Base-by-base conservation (phyloP, 1,139 yeast genomes). In the Taphrina deformans region DNA sequence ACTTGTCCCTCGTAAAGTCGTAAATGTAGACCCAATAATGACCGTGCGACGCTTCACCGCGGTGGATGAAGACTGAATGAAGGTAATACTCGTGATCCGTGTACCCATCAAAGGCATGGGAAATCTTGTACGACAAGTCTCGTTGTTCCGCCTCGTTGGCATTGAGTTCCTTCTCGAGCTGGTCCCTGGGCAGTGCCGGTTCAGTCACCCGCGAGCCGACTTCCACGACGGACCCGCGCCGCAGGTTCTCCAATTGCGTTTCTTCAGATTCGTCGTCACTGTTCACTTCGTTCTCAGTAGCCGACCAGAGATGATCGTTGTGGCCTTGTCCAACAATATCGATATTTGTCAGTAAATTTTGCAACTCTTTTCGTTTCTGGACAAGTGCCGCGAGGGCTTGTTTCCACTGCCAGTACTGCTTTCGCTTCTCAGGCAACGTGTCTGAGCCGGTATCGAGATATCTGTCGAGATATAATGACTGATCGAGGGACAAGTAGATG, bases 11-110 rank as follows among this genome's bases (percentile, higher is more conserved):
- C 69, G 81, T 81, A 12, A 86, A 84, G 74, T 93, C 98, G 69
- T 83, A 84, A 68, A 93, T 92, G 74, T 92, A 93, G 16, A 92
- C 84, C 97, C 98, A 93, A 74, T 93, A 93, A 75, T 93, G 99
- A 2, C 99, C 99, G 73, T 89, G 92, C 66, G 91, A 86, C 0
- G 97, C 99, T 72, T 91, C 96, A 6, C 99, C 99, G 65, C 97
- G 80, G 75, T 93, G 99, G 56, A 95, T 90, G 72, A 93, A 93
- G 6, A 93, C 87, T 0, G 98, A 96, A 78, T 92, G 93, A 12
- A 93, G 81, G 0, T 89, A 81, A 75, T 93, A 93, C 0, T 93
- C 96, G 31, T 86, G 82, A 65, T 81, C 77, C 61, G 80, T 82
- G 76, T 87, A 83, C 9, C 72, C 72, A 9, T 75, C 73, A 9